Percentiles rank a stretch among this genome's conserved stretches.
phyloP scores from a whole-genome alignment of 1,284 basidiomycete species.

The Puccinia coronata region DNA sequence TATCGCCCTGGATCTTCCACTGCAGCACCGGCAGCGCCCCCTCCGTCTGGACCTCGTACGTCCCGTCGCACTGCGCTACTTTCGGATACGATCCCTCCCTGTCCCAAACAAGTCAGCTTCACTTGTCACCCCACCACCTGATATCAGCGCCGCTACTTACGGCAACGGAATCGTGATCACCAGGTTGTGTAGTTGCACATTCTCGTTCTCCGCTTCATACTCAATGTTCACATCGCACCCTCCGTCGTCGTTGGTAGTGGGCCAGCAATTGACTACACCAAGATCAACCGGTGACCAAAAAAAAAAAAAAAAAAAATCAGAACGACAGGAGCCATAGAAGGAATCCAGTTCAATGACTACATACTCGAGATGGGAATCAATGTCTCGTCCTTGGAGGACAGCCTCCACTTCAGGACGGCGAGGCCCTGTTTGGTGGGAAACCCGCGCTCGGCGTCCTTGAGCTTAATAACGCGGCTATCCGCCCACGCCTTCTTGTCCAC shows the following conservation, averaged over 20 bases:
- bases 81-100: slow-evolving; percentile 82
- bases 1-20: slow-evolving; percentile 68
- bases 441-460: slow-evolving; percentile 77
- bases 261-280: slow-evolving; percentile 88
- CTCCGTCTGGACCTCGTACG: slow-evolving; percentile 77
- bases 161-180: slow-evolving; percentile 89
- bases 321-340: not conserved
- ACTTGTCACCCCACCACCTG: not conserved
- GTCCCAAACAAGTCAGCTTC: slow-evolving; percentile 14
- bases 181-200: slow-evolving; percentile 75
- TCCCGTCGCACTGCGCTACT: slow-evolving; percentile 69
- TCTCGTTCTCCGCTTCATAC: slow-evolving; percentile 76
- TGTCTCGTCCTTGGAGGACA: slow-evolving; percentile 85
- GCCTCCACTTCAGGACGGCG: slow-evolving; percentile 89
- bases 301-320: slow-evolving; percentile 6
- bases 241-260: slow-evolving; percentile 83
- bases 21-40: slow-evolving; percentile 74
- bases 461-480: slow-evolving; percentile 70
- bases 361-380: slow-evolving; percentile 84
- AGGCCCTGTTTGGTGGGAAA: slow-evolving; percentile 86
- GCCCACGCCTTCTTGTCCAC: slow-evolving; percentile 78
- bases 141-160: too few relatives aligned
- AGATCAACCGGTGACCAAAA: not conserved
- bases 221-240: slow-evolving; percentile 92
- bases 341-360: slow-evolving; percentile 59